phyloP scores from a whole-genome alignment of 2,329 filamentous ascomycete genomes.

The Colletotrichum costaricense region DNA sequence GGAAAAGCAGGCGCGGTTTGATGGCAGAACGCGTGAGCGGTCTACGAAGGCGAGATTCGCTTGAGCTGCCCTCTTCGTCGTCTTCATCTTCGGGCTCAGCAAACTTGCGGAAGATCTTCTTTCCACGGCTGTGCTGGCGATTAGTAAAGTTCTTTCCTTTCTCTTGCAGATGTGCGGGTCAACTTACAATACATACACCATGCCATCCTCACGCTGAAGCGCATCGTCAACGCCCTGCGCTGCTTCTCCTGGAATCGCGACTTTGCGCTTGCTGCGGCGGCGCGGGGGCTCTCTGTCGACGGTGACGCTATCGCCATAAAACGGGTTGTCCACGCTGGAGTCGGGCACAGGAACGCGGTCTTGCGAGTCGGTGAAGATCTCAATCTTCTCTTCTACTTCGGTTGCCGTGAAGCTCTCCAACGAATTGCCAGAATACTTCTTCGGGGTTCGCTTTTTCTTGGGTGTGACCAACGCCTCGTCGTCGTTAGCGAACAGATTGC shows the following conservation, averaged over 20 bases:
- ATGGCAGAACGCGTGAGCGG: slow-evolving; percentile 75
- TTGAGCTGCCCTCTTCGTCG: slow-evolving; percentile 44
- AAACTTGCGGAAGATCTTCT: slow-evolving; percentile 81
- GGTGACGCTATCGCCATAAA: slow-evolving; percentile 62
- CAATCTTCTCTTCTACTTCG: slow-evolving; percentile 69
- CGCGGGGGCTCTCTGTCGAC: slow-evolving; percentile 54
- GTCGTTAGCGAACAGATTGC: slow-evolving; percentile 71
- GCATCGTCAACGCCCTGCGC: slow-evolving; percentile 71
- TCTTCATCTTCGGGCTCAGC: slow-evolving; percentile 52
- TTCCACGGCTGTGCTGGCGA: slow-evolving; percentile 72
- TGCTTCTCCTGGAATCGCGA: slow-evolving; percentile 68
- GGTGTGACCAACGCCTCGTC: slow-evolving; percentile 68
- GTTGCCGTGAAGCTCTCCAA: slow-evolving; percentile 70
- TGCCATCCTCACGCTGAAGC: slow-evolving; percentile 74
- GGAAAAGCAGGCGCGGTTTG: slow-evolving; percentile 79
- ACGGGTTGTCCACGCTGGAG: slow-evolving; percentile 76
- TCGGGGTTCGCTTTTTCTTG: slow-evolving; percentile 65
- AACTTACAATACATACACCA: slow-evolving; percentile 83
- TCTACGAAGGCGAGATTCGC: slow-evolving; percentile 46
- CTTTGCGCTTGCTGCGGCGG: slow-evolving; percentile 65
- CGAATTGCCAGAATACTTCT: slow-evolving; percentile 66
- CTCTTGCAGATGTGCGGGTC: not conserved
- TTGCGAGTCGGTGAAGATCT: slow-evolving; percentile 83
- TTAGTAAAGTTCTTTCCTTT: slow-evolving; percentile 17
- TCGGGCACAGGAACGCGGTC: slow-evolving; percentile 80